Base-by-base conservation (phyloP, 257 asterid genomes). In the Echites panduratus region DNA sequence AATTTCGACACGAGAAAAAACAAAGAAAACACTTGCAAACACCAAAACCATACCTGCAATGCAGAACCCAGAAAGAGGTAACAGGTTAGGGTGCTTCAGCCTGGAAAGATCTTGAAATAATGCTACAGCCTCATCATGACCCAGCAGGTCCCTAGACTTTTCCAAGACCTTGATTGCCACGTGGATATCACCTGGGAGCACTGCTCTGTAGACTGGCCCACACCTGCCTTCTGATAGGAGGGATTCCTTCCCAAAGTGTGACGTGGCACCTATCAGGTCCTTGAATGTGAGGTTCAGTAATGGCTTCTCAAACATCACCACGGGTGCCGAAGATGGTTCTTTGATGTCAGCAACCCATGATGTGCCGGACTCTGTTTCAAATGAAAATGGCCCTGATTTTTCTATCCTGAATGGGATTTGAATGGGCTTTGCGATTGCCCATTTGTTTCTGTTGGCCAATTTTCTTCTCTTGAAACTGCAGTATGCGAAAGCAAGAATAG, bases 251-350 rank as follows among this genome's bases (percentile, higher is more conserved):
- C 99, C 99, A 73, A 94, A 94, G 67, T 86, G 93, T 62, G 98
- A 85, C 75, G 99, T 94, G 80, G 99, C 93, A 12, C 83, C 92
- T 22, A 94, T 87, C 66, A 94, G 80, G 79, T 94, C 99, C 85
- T 91, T 90, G 94, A 94, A 94, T 2, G 97, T 88, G 63, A 94
- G 89, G 71, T 86, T 89, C 93, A 91, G 65, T 90, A 94, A 81
- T 72, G 99, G 99, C 89, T 94, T 94, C 88, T 91, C 97, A 63
- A 94, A 94, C 96, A 94, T 89, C 6, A 94, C 81, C 4, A 94
- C 97, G 1, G 92, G 82, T 20, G 98, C 97, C n/a, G 98, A 87
- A 2, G 89, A 82, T 29, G 99, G 90, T 80, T 94, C 99, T 45
- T 86, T 89, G 9, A 94, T 86, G 68, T 94, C 99, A 3, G 93